phyloP scores from a whole-genome alignment of 2,329 filamentous ascomycete genomes.

The Verticillium tricorpus region DNA sequence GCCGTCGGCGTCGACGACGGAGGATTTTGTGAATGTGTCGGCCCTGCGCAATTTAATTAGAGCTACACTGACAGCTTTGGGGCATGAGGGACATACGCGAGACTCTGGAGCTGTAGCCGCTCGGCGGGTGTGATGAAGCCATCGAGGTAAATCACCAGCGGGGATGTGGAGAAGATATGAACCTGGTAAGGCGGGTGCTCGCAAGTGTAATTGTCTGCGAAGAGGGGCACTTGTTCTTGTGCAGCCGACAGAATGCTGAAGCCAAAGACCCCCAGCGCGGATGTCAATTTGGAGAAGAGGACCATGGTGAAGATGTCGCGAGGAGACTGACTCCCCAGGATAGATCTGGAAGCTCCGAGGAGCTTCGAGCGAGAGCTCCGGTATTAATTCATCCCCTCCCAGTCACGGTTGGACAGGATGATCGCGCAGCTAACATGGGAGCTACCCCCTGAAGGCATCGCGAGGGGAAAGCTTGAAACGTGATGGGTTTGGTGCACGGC shows the following conservation, averaged over 20 bases:
- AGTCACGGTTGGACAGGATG: background rate
- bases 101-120: constrained; percentile 32
- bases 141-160: constrained; percentile 44
- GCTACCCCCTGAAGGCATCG: background rate
- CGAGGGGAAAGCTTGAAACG: background rate
- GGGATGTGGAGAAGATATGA: constrained; percentile 41
- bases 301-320: background rate
- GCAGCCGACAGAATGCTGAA: background rate
- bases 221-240: background rate
- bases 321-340: background rate
- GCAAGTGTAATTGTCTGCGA: constrained; percentile 15
- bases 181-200: constrained; percentile 31
- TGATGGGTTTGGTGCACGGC: background rate
- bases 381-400: background rate
- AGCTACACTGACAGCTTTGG: background rate
- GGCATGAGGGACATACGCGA: constrained; percentile 27
- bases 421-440: background rate
- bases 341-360: background rate
- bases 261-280: background rate
- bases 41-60: constrained; percentile 23
- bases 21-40: constrained; percentile 39
- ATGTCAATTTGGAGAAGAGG: background rate
- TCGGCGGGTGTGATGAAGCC: constrained; percentile 40
- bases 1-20: constrained; percentile 29
- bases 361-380: background rate